Base-by-base conservation (phyloP, 306 rosid species). In the peach (Prunus persica) region DNA sequence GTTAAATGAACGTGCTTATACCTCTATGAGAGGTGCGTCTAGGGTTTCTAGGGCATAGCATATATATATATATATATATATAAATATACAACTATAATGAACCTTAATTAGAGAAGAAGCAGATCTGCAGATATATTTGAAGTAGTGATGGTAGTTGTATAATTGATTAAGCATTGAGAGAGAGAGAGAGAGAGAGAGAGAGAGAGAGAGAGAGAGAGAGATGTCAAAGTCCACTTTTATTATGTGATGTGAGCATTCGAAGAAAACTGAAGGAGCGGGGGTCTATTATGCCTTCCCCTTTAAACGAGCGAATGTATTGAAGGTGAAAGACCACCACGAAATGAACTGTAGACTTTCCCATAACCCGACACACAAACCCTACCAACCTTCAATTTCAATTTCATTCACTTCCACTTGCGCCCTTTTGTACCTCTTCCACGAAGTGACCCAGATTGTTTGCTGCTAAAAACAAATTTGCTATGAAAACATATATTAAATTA, bases 231-330 rank as follows among this genome's bases (percentile, higher is more conserved):
- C 74, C 38, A 63, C 70, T 68, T 67, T 68, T 68, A 70, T 65
- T 64, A 69, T 67, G 49, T 74, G 82, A 75, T 74, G 81, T 65
- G 81, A 68, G 77, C 76, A 79, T 64, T 65, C 67, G 41, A 74
- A 72, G 78, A 51, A 62, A 55, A 63, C 20, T 62, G 20, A 19
- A 5, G n/a, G 20, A 3, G 64, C 34, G 77, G 75, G 82, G 89
- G 66, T 80, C 88, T 91, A 10, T 78, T 68, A 25, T 65, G 60
- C 58, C 51, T 65, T 71, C 27, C 72, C 87, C 76, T 61, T 80
- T 83, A 75, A 87, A 86, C 82, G 71, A 63, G 45, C 14, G 85
- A 81, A 87, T 89, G 73, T 72, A 73, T 62, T 82, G 88, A 87
- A 80, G 85, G 72, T 72, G 89, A 87, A 79, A 83, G 74, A 77